These are phyloP conservation scores for Boletus insuetus DNA, from an alignment of 768 basidiomycete species.

Conservation along the genomic window DNA sequence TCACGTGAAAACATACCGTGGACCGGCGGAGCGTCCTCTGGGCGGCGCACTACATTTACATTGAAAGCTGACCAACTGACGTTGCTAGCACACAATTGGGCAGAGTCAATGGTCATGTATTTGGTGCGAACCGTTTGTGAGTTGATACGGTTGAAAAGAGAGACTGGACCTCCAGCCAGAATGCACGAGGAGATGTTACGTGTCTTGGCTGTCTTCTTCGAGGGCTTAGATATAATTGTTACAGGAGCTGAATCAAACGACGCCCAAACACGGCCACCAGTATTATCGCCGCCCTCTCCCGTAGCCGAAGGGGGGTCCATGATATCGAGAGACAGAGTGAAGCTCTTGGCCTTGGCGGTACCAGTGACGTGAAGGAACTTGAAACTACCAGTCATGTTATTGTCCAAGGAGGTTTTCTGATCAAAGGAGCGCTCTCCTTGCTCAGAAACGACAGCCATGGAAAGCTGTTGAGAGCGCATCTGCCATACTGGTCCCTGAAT, in stretches of 20 bases:
- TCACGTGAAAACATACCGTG: conserved; percentile 64
- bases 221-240: conserved; percentile 94
- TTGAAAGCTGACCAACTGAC: conserved; percentile 93
- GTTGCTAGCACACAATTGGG: conserved; percentile 84
- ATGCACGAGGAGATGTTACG: conserved; percentile 91
- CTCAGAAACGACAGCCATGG: conserved; percentile 85
- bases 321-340: conserved; percentile 82
- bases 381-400: conserved; percentile 84
- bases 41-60: conserved; percentile 81
- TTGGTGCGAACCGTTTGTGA: conserved; percentile 96
- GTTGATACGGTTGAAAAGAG: conserved; percentile 94
- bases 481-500: conserved; percentile 88
- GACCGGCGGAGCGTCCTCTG: conserved; percentile 59
- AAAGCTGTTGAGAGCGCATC: conserved; percentile 74
- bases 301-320: conserved; percentile 65
- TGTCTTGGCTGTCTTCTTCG: conserved; percentile 95
- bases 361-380: conserved; percentile 89
- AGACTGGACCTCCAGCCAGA: conserved; percentile 83
- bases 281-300: conserved; percentile 35
- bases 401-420: conserved; percentile 80
- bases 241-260: conserved; percentile 91
- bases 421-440: conserved; percentile 80
- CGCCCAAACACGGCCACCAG: conserved; percentile 76
- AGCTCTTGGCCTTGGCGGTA: conserved; percentile 86
- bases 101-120: conserved; percentile 92